phyloP scores from a whole-genome alignment of 2,329 filamentous ascomycete genomes.

The Hysterium pulicare region DNA sequence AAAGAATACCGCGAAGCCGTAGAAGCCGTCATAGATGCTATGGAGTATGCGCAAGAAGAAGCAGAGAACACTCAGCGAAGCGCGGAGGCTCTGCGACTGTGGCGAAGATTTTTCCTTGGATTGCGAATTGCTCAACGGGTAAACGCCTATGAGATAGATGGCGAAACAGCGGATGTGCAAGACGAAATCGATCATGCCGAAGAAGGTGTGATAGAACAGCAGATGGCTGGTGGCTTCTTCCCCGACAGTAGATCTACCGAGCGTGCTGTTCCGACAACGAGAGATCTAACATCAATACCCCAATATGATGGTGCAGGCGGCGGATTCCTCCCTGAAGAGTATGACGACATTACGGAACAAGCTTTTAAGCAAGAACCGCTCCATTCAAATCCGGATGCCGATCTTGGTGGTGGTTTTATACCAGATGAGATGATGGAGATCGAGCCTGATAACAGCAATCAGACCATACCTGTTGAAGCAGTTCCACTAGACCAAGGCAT shows the following conservation, averaged over 20 bases:
- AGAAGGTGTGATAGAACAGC: constrained; percentile 22
- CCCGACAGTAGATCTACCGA: constrained; percentile 50
- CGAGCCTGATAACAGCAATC: no score
- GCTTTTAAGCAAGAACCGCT: no score
- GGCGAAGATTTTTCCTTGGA: constrained; percentile 59
- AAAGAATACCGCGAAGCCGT: constrained; percentile 69
- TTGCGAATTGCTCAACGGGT: constrained; percentile 71
- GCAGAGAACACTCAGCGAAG: constrained; percentile 56
- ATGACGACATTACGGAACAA: no score
- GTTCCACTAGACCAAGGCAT: no score
- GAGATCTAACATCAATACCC: neutral
- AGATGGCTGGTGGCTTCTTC: constrained; percentile 40
- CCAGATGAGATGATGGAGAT: constrained; percentile 3
- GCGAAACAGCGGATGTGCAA: constrained; percentile 30
- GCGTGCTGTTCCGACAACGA: constrained; percentile 19
- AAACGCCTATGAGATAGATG: constrained; percentile 49
- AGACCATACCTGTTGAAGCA: no score
- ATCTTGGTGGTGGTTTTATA: neutral
- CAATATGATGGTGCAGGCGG: neutral
- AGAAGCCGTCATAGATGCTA: constrained; percentile 61
- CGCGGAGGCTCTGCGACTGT: constrained; percentile 51
- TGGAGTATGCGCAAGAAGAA: constrained; percentile 64
- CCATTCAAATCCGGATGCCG: no score
- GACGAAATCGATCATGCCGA: constrained; percentile 28
- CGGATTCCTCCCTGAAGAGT: no score